Base-by-base conservation (phyloP, 2,329 filamentous ascomycete species). In the Colletotrichum sidae region DNA sequence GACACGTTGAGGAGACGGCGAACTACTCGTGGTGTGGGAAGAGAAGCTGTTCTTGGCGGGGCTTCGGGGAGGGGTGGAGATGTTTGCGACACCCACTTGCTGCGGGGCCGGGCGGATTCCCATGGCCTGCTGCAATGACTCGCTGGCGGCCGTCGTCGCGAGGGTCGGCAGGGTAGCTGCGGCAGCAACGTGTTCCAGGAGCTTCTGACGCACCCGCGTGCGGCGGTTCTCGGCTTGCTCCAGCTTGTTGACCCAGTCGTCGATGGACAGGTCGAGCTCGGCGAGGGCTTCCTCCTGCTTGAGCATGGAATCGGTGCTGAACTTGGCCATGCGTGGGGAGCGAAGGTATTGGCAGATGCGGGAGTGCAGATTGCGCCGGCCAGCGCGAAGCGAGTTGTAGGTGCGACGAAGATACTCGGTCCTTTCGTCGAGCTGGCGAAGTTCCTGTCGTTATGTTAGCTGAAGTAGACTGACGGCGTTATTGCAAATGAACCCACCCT, bases 171-270 rank as follows among this genome's bases (percentile, higher is more conserved):
- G 80, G 7, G 86, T 86, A 55, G 87, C 80, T 2, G 91, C 90
- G 13, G 91, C 92, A 51, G 92, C 92, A 56, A 94, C 89, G 72
- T 95, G 92, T 77, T 95, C 92, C 4, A 95, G 84, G 11, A 95
- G 81, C 81, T 94, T 95, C 74, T 94, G 91, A 42, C 91, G 86
- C 49, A 95, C 88, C 7, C 90, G 85, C 13, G 88, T 90, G 45
- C 92, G 88, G 72, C 92, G 84, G 74, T 94, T 93, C 76, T 95
- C 92, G 9, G 91, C 90, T 68, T 90, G 86, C 73, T 94, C 92
- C n/a, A 94, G 85, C 79, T 94, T 94, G 70, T 80, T 83, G 53
- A 92, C 88, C 90, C 92, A 94, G 73, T 93, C 91, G 71, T 94
- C 92, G 68, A 95, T 94, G 3, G 90, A 92, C 13, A 84, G 80